Evolutionary conservation across 805 yeast genomes (phyloP), one percentile per base, ranked within the genome.

Genomic region (Candida nitratophila): DNA sequence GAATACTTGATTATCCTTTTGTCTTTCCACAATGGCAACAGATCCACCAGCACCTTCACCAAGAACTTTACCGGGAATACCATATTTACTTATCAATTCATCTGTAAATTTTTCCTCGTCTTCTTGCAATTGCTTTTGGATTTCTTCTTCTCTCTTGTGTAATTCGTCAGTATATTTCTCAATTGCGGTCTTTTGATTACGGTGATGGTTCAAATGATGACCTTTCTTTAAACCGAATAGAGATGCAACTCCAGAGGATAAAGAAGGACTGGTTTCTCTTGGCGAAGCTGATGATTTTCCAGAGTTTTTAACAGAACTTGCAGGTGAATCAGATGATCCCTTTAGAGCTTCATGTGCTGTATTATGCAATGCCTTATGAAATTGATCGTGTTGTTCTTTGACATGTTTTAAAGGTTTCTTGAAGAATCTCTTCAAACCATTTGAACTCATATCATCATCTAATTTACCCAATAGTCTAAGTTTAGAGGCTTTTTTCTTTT

Each of bases 41-140:
- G 93, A 83, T 2, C 98, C 97, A 21, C 95, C 90, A 1, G 97
- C 97, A 14, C 98, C 98, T 46, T 90, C 80, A 20, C 98, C 98
- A 41, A 88, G 68, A 20, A 83, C 69, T 49, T 75, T 74, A 12
- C 95, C 95, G 2, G 82, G 75, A 21, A 79, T 71, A 35, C 95
- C 93, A 62, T 87, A 88, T 53, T 83, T 82, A 43, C 78, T 73
- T 45, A 77, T 59, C 37, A 76, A 47, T 43, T 65, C 69, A 24
- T 60, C 57, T 4, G 71, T 45, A 1, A 44, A 39, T 14, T 31
- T 40, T 11, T 54, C 56, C 14, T 46, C 19, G 4, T 41, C 39
- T 26, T 37, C 40, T 30, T 37, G 26, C n/a, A 11, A 16, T 16
- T 37, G 21, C 15, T 19, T 37, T 39, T 37, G 20, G 6, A 26